These are phyloP conservation scores for Brassica napus DNA, from an alignment of 345 rosid species.

Conservation along the genomic window DNA sequence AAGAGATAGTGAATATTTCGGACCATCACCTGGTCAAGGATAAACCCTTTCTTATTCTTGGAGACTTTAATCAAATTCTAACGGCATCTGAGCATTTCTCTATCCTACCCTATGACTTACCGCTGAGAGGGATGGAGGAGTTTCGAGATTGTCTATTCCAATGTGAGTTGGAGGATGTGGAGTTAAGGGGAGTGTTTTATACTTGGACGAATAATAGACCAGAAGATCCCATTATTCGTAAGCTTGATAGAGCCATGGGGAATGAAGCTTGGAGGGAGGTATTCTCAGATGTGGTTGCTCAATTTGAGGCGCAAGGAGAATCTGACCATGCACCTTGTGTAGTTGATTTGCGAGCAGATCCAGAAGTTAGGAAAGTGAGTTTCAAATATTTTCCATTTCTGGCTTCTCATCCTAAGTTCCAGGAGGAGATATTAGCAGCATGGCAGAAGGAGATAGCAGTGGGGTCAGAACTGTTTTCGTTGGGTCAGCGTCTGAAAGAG, in stretches of 20 bases:
- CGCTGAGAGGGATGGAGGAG: not conserved
- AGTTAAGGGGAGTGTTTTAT: not conserved
- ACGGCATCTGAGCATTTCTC: too few relatives aligned
- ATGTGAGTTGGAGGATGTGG: not conserved
- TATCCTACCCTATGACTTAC: not conserved
- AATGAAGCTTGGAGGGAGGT: not conserved
- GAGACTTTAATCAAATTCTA: too few relatives aligned
- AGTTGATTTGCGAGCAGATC: too few relatives aligned
- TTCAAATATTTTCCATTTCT: not conserved
- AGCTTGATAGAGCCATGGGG: not conserved
- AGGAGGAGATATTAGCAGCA: not conserved
- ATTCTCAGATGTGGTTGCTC: not conserved
- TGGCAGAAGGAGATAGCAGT: not conserved
- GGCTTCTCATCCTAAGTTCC: not conserved
- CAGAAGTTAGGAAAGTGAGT: not conserved
- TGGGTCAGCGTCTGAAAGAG: not conserved
- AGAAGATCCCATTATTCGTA: not conserved
- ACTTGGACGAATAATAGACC: not conserved
- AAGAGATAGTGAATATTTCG: not conserved
- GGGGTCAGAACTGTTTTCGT: not conserved
- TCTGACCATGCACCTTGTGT: not conserved
- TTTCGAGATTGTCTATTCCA: not conserved
- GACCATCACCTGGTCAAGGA: not conserved
- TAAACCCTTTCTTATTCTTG: too few relatives aligned
- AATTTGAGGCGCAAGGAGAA: not conserved